Evolutionary conservation across 371 early-diverging fungal genomes (phyloP).

Genomic region (Rhizopus arrhizus): DNA sequence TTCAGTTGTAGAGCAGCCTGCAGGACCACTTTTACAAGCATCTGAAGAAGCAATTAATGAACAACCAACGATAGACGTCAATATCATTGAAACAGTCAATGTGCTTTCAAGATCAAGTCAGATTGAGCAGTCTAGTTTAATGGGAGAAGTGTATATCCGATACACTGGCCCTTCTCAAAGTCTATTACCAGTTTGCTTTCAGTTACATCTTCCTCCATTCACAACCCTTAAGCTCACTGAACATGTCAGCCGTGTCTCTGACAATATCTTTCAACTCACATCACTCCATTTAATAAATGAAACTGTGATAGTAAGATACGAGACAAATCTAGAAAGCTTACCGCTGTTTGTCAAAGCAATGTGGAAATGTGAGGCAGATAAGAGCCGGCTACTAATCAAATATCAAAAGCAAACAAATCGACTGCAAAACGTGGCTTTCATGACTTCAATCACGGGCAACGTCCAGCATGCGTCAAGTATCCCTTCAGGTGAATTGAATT

Average conservation of each 20-base stretch:
- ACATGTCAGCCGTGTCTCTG: slow-evolving; percentile 30
- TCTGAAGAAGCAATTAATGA: slow-evolving; percentile 13
- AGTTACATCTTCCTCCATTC: slow-evolving; percentile 36
- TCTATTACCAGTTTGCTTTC: slow-evolving; percentile 39
- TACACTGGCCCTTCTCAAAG: slow-evolving; percentile 36
- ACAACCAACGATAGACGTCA: slow-evolving; percentile 33
- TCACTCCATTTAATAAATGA: not conserved
- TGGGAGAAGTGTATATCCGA: slow-evolving; percentile 53
- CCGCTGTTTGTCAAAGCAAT: slow-evolving; percentile 54
- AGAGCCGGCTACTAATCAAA: slow-evolving; percentile 56
- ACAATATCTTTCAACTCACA: slow-evolving; percentile 34
- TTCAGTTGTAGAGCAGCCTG: slow-evolving; percentile 23
- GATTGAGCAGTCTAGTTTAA: slow-evolving; percentile 41
- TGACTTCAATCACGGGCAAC: slow-evolving; percentile 51
- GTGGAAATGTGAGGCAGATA: slow-evolving; percentile 61
- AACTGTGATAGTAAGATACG: slow-evolving; percentile 38
- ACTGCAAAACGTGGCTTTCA: slow-evolving; percentile 47
- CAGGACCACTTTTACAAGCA: slow-evolving; percentile 6
- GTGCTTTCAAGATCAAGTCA: slow-evolving; percentile 43
- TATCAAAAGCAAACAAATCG: slow-evolving; percentile 36
- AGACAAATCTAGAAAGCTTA: slow-evolving; percentile 30
- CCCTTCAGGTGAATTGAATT: slow-evolving; percentile 57
- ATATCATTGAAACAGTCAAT: slow-evolving; percentile 53
- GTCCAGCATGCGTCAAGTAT: slow-evolving; percentile 55
- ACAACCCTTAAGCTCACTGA: slow-evolving; percentile 29